A percentile compares a stretch with the other conserved stretches of the same genome.
Conservation (phyloP, 495 filamentous ascomycete species). For the Daldinia loculata region DNA sequence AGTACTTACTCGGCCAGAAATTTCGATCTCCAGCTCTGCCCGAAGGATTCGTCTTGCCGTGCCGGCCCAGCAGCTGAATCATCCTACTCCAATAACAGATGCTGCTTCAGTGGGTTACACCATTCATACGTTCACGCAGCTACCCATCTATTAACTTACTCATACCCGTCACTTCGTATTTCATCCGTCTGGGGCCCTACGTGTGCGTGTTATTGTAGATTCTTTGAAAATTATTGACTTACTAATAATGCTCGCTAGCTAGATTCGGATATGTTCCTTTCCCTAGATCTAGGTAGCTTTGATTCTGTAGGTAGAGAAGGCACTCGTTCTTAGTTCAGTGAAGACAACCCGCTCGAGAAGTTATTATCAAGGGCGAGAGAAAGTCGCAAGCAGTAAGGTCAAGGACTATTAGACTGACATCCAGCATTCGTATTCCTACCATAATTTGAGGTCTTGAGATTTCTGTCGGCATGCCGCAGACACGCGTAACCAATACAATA, state of each 20-base stretch:
- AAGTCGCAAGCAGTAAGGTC: background rate
- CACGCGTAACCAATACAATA: background rate
- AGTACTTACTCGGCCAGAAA: background rate
- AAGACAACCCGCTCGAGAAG: background rate
- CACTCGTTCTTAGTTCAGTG: background rate
- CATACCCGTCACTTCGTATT: conserved; percentile 4
- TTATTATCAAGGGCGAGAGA: background rate
- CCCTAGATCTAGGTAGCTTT: background rate
- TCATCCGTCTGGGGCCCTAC: background rate
- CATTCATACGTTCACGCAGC: conserved; percentile 10
- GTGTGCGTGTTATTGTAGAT: background rate
- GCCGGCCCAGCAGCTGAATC: background rate
- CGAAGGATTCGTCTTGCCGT: background rate
- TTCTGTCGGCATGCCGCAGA: background rate
- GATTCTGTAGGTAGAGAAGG: background rate
- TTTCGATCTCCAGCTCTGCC: background rate
- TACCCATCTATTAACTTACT: background rate
- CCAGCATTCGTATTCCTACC: background rate
- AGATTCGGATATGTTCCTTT: background rate
- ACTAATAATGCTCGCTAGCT: conserved; percentile 6
- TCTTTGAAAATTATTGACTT: background rate
- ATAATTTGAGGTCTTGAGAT: background rate
- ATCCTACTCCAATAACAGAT: conserved; percentile 2
- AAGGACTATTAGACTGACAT: background rate
- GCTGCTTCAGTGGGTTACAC: background rate